Percentiles rank a stretch among this genome's conserved stretches.
Evolutionary conservation across 2,329 filamentous ascomycete species (phyloP).

Genomic region (Apiospora aurea): DNA sequence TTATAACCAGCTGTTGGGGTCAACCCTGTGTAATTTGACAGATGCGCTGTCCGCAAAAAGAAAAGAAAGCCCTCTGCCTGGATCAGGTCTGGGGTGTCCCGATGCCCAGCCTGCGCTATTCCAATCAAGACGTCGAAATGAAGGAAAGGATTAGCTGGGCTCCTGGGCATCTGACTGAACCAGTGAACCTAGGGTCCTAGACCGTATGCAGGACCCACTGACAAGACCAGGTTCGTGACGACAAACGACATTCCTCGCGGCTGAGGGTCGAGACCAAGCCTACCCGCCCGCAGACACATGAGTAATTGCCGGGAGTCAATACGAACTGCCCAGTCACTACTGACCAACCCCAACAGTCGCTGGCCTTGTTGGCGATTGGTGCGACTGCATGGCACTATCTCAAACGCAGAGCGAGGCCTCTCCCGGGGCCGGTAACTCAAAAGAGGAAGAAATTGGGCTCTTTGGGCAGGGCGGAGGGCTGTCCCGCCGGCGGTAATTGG

Average conservation of each 20-base stretch:
- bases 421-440: neutral
- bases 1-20: constrained; percentile 10
- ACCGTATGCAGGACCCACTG: constrained; percentile 6
- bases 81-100: constrained; percentile 1
- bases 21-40: constrained; percentile 9
- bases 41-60: constrained; percentile 13
- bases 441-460: neutral
- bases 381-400: constrained; percentile 4
- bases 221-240: constrained; percentile 20
- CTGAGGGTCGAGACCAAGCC: neutral
- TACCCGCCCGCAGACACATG: neutral
- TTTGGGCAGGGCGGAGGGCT: neutral
- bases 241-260: constrained; percentile 6
- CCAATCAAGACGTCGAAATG: constrained; percentile 14
- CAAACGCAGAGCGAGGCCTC: constrained; percentile 13
- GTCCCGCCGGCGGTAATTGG: constrained; percentile 5
- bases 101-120: constrained; percentile 14
- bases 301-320: constrained; percentile 5
- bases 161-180: constrained; percentile 5
- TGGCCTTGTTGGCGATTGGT: neutral
- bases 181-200: neutral
- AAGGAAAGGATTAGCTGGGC: constrained; percentile 16
- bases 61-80: neutral
- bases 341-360: neutral
- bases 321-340: neutral